Conservation (phyloP, 768 basidiomycete species). For the Lyophyllum shimeji region DNA sequence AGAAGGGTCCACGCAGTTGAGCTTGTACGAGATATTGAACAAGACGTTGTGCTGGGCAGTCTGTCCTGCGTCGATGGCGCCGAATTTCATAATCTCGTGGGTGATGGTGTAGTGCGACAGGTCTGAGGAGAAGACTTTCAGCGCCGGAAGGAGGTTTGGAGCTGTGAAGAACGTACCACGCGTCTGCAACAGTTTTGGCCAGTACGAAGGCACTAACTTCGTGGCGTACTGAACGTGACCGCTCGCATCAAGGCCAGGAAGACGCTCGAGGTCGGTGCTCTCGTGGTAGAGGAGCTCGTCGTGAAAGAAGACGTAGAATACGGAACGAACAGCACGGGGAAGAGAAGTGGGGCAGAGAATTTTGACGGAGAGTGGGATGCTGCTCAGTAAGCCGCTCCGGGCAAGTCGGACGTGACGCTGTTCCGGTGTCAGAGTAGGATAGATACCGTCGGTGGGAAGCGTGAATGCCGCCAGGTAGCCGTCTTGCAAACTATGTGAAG, state of each 20-base stretch:
- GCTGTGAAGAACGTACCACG: conserved; percentile 14
- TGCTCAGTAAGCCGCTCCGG: conserved; percentile 12
- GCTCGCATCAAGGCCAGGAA: conserved; percentile 2
- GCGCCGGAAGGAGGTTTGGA: background rate
- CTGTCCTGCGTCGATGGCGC: conserved; percentile 8
- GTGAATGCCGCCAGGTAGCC: conserved; percentile 10
- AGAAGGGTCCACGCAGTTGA: conserved; percentile 5
- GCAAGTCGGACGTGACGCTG: conserved; percentile 15
- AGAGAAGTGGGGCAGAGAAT: conserved; percentile 18
- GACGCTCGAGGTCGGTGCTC: conserved; percentile 16
- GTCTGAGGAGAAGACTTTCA: conserved; percentile 10
- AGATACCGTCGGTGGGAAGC: conserved; percentile 1
- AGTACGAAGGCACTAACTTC: conserved; percentile 23
- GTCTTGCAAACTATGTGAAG: conserved; percentile 3
- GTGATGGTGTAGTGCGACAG: conserved; percentile 22
- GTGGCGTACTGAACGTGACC: conserved; percentile 15
- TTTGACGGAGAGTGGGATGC: conserved; percentile 20
- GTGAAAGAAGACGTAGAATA: conserved; percentile 24
- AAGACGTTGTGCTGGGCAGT: conserved; percentile 14
- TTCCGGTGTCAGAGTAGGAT: conserved; percentile 7
- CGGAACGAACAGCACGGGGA: conserved; percentile 17
- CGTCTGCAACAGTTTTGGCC: conserved; percentile 22
- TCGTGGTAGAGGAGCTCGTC: conserved; percentile 23
- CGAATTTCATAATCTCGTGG: conserved; percentile 20
- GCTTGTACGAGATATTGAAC: conserved; percentile 16